phyloP scores from a whole-genome alignment of 1,139 yeast genomes.

The Diutina scorzettiae region DNA sequence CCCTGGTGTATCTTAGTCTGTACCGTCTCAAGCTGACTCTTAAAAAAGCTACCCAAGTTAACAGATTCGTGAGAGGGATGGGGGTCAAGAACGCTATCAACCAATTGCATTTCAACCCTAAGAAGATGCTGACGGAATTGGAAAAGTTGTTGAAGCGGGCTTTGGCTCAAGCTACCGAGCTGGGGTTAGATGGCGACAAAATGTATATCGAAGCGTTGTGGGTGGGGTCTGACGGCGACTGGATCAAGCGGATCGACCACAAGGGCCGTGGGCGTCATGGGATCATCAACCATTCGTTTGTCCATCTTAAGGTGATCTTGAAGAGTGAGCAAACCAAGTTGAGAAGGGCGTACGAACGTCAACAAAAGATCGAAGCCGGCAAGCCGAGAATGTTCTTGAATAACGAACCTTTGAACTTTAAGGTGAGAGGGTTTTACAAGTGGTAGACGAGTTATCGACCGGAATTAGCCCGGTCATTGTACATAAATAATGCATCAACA shows the following conservation, averaged over 20 bases:
- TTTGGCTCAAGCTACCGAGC: constrained; percentile 49
- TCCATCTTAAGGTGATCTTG: constrained; percentile 72
- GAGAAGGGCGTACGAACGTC: constrained; percentile 50
- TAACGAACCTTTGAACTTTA: constrained; percentile 34
- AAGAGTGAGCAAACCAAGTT: constrained; percentile 50
- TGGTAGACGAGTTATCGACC: constrained; percentile 18
- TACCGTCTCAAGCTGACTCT: constrained; percentile 73
- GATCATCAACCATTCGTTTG: constrained; percentile 58
- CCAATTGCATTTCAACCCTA: constrained; percentile 81
- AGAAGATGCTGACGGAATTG: constrained; percentile 69
- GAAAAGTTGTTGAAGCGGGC: constrained; percentile 68
- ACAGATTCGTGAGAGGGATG: constrained; percentile 63
- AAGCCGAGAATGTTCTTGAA: constrained; percentile 38
- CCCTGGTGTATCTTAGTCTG: constrained; percentile 67
- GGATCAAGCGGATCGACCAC: constrained; percentile 62
- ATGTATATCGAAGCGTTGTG: constrained; percentile 74
- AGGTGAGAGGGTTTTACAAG: constrained; percentile 30
- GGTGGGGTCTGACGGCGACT: constrained; percentile 82
- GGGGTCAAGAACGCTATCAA: constrained; percentile 73
- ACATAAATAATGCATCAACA: not conserved
- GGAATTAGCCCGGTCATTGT: not conserved
- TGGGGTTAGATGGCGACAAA: constrained; percentile 48
- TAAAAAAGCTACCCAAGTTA: constrained; percentile 77
- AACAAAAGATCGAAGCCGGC: constrained; percentile 24
- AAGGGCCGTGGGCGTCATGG: constrained; percentile 92